Evolutionary conservation across 83 land plant species (phyloP).

Genomic region (Thuja plicata): DNA sequence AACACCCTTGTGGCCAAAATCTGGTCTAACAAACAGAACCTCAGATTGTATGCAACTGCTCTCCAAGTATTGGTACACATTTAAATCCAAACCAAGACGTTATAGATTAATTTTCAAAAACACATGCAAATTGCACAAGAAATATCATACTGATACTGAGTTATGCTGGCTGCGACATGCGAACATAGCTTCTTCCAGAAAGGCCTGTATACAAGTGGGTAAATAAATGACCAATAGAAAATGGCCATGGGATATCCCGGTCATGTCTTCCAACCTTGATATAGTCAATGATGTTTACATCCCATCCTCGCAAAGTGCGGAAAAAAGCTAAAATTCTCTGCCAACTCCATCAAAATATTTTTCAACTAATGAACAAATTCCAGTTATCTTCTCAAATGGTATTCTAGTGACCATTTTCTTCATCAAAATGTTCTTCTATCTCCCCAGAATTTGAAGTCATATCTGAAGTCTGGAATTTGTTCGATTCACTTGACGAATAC

Average conservation of each 20-base stretch:
- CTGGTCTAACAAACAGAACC: background rate
- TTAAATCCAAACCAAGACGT: background rate
- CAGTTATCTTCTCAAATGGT: background rate
- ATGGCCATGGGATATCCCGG: background rate
- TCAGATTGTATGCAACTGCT: background rate
- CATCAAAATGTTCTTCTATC: background rate
- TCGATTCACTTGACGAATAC: background rate
- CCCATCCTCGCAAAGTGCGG: background rate
- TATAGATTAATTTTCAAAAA: background rate
- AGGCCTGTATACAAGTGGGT: background rate
- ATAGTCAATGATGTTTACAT: background rate
- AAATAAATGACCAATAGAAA: background rate
- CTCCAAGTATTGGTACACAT: background rate
- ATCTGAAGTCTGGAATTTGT: background rate
- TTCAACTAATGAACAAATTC: background rate
- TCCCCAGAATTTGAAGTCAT: background rate
- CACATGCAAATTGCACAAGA: background rate
- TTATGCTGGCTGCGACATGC: background rate
- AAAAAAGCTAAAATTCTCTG: background rate
- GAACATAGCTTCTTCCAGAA: background rate
- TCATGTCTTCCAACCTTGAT: background rate
- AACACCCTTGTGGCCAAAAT: background rate
- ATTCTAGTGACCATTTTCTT: slow-evolving; percentile 17
- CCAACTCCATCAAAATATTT: background rate
- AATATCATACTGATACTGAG: background rate